phyloP scores from a whole-genome alignment of 495 filamentous ascomycete species.

The Penicillium salamii region DNA sequence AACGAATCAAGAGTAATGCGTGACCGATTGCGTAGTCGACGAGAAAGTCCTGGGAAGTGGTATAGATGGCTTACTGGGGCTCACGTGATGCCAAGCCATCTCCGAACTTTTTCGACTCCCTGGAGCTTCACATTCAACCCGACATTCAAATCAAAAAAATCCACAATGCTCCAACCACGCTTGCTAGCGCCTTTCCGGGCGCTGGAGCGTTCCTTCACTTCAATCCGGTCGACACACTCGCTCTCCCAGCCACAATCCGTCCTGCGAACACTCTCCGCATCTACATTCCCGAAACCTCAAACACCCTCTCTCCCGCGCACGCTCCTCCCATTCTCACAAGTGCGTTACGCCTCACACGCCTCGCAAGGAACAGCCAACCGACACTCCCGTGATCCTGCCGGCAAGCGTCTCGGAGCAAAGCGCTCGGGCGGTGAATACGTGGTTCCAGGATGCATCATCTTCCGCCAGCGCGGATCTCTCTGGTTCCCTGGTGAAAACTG shows the following conservation, averaged over 20 bases:
- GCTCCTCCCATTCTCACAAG: constrained; percentile 37
- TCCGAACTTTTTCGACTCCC: constrained; percentile 25
- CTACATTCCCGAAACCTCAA: constrained; percentile 25
- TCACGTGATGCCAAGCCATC: constrained; percentile 35
- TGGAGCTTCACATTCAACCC: constrained; percentile 20
- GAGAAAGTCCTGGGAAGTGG: background rate
- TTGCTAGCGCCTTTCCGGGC: constrained; percentile 39
- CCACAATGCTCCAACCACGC: constrained; percentile 42
- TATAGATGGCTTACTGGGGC: constrained; percentile 8
- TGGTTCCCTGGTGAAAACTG: constrained; percentile 96
- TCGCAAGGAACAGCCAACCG: constrained; percentile 83
- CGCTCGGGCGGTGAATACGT: constrained; percentile 89
- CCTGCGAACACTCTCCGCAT: constrained; percentile 40
- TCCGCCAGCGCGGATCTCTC: constrained; percentile 87
- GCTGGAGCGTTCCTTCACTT: constrained; percentile 37
- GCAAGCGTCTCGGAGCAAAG: constrained; percentile 94
- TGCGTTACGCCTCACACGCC: constrained; percentile 79
- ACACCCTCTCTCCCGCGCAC: constrained; percentile 23
- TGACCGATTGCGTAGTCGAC: background rate
- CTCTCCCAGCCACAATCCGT: constrained; percentile 28
- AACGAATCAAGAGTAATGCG: background rate
- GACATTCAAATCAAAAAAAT: constrained; percentile 17
- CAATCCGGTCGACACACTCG: constrained; percentile 23
- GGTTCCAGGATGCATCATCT: constrained; percentile 94
- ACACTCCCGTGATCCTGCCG: constrained; percentile 76